Evolutionary conservation across 768 basidiomycete genomes (phyloP).

Genomic region (Kwoniella dejecticola): DNA sequence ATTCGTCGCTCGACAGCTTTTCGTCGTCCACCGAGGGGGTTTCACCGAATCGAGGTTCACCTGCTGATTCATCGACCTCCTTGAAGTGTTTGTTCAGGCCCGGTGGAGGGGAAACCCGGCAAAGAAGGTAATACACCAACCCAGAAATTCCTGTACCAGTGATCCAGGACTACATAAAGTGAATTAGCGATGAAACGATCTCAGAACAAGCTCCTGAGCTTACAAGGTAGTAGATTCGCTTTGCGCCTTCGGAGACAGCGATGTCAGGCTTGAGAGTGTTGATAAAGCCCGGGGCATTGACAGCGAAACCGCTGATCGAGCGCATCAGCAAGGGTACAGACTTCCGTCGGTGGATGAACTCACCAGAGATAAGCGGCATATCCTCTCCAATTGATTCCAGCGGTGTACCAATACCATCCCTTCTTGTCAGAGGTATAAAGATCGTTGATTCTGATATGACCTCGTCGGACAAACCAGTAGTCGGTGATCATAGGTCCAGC

Average conservation of each 20-base stretch:
- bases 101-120: conserved; percentile 65
- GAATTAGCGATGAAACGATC: conserved; percentile 1
- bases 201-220: background rate
- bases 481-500: conserved; percentile 81
- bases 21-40: background rate
- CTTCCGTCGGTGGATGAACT: background rate
- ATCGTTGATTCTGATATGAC: conserved; percentile 71
- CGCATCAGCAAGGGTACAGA: background rate
- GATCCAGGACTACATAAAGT: conserved; percentile 75
- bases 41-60: conserved; percentile 26
- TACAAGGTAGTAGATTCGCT: conserved; percentile 56
- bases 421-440: conserved; percentile 64
- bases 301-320: conserved; percentile 65
- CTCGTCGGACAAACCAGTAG: conserved; percentile 72
- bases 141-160: conserved; percentile 75
- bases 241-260: conserved; percentile 68
- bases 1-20: background rate
- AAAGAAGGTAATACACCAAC: conserved; percentile 66
- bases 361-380: conserved; percentile 55
- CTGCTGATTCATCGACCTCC: conserved; percentile 62
- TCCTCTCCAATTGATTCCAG: conserved; percentile 70
- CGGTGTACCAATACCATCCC: conserved; percentile 76
- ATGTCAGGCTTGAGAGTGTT: conserved; percentile 62
- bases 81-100: conserved; percentile 61
- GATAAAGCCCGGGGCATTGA: conserved; percentile 80